Evolutionary conservation across 169 alveolate genomes (phyloP), one percentile per base, ranked within the genome.

Genomic region (Plasmodium sp.): DNA sequence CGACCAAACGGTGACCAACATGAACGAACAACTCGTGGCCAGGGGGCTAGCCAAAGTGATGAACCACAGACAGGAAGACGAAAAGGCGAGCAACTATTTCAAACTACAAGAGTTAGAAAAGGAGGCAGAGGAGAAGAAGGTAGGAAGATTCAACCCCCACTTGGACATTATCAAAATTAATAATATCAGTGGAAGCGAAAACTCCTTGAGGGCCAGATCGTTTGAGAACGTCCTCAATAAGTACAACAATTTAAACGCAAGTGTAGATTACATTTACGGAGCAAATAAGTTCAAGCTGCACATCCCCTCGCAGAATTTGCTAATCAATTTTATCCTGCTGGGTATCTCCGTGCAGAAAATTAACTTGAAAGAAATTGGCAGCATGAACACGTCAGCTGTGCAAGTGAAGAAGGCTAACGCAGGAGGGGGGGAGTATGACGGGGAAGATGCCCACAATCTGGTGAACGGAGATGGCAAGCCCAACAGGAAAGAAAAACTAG

Each of bases 101-200:
- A 34, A 22, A 34, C 82, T 90, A 7, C 94, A 90, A 90, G 94
- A 80, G 81, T 58, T 90, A 81, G 94, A 90, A 90, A 90, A 81
- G 54, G 94, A 80, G 41, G 83, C 94, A 4, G 84, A 90, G 27
- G 79, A 90, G 51, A 90, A 90, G 34, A 90, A 90, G 71, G 27
- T 90, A 1, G 94, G 94, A 16, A 62, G 91, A 80, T 90, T 81
- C 81, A 90, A 81, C 43, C 90, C 90, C 5, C 94, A 90, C 73
- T 14, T 90, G 1, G 94, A 90, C 34, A 81, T 90, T 39, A 90
- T 90, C 3, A 90, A 90, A 81, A 90, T 90, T 10, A 90, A 90
- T 51, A 90, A 90, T 54, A 90, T 90, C 10, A 90, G 94, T 67
- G 94, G 94, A 80, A 90, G 83, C 82, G 94, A 90, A 56, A 90